A percentile compares a stretch with the other conserved stretches of the same genome.
Conservation (phyloP, 805 yeast genomes). For the Yarrowia osloensis region DNA sequence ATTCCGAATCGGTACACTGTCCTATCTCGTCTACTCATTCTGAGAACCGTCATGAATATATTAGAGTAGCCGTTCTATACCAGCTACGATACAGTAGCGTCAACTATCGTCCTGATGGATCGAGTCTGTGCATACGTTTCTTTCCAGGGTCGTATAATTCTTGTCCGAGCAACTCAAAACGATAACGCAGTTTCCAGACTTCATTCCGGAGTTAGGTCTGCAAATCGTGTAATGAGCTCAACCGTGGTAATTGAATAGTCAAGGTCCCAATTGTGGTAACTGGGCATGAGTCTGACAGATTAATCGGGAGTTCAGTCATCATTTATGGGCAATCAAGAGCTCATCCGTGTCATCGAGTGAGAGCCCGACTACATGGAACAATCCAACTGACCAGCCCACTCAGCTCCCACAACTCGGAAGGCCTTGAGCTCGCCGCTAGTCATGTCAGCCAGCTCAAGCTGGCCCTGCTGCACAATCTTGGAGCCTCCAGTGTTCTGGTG, state of each 20-base stretch:
- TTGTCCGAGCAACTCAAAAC: background rate
- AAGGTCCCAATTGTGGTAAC: too few species aligned
- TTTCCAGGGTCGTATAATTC: background rate
- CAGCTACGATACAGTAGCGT: background rate
- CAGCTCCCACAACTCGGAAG: slow-evolving; percentile 41
- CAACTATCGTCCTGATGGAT: background rate
- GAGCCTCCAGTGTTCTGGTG: slow-evolving; percentile 43
- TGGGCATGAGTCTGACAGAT: too few species aligned
- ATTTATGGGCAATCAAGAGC: too few species aligned
- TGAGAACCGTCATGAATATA: background rate
- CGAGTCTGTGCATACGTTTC: background rate
- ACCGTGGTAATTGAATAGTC: too few species aligned
- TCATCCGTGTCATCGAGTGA: too few species aligned
- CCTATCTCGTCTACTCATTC: background rate
- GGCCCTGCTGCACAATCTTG: slow-evolving; percentile 40
- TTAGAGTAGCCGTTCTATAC: background rate
- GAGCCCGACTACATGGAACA: slow-evolving; percentile 10
- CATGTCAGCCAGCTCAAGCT: slow-evolving; percentile 38
- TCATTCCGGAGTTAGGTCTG: background rate
- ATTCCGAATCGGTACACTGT: background rate
- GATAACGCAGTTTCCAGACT: background rate
- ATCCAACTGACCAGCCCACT: slow-evolving; percentile 41
- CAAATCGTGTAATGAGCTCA: background rate
- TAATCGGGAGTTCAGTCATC: too few species aligned
- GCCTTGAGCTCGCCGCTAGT: slow-evolving; percentile 40